Evolutionary conservation across 495 filamentous ascomycete species (phyloP).

Genomic region (Tuber umbilicatum): DNA sequence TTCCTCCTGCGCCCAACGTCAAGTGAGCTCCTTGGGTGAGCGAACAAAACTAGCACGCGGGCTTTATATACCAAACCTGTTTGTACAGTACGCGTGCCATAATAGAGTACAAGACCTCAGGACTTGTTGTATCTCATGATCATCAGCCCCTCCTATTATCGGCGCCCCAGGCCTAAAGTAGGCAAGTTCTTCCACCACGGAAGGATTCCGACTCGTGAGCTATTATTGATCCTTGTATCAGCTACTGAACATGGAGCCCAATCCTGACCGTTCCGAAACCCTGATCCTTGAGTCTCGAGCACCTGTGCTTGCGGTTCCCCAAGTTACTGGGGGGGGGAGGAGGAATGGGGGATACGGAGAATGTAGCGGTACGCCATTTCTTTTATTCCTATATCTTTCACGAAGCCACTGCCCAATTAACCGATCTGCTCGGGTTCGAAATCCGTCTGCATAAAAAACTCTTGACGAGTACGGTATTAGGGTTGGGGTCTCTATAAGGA

Average conservation of each 20-base stretch:
- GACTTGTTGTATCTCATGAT: neutral
- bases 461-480: neutral
- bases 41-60: neutral
- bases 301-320: neutral
- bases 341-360: neutral
- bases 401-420: neutral
- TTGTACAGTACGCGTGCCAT: neutral
- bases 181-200: neutral
- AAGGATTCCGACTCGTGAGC: neutral
- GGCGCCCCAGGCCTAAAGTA: neutral
- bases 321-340: neutral
- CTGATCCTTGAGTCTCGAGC: neutral
- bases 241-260: neutral
- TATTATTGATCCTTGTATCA: neutral
- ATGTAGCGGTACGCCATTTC: neutral
- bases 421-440: neutral
- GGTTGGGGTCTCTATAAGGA: neutral
- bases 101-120: neutral
- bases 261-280: neutral
- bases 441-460: neutral
- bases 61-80: neutral
- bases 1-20: neutral
- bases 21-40: neutral
- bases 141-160: neutral
- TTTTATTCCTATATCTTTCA: neutral